phyloP scores from a whole-genome alignment of 2,329 filamentous ascomycete species.

The Didymella pomorum region DNA sequence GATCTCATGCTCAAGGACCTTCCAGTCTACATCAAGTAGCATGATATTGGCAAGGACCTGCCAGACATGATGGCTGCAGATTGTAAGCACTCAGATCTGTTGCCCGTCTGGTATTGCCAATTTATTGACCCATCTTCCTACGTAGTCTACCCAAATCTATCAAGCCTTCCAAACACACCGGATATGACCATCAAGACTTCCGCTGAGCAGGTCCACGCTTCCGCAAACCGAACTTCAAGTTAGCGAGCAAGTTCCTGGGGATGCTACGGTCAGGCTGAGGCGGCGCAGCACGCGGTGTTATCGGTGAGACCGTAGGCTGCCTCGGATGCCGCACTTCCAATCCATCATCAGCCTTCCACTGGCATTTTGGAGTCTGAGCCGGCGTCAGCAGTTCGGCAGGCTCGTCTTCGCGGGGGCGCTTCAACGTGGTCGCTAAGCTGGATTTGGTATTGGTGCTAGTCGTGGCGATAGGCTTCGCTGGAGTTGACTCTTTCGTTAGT shows the following conservation, averaged over 20 bases:
- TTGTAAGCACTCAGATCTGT: no score
- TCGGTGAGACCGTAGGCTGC: background rate
- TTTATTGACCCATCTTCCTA: no score
- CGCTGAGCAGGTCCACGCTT: background rate
- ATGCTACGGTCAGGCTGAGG: no score
- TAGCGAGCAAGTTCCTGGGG: background rate
- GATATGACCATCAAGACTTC: background rate
- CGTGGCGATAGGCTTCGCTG: background rate
- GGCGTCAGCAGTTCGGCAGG: background rate
- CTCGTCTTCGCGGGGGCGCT: background rate
- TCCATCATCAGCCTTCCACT: background rate
- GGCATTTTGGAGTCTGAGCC: background rate
- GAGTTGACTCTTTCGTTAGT: background rate
- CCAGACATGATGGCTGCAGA: no score
- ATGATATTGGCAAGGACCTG: no score
- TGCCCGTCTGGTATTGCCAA: no score
- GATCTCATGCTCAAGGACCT: no score
- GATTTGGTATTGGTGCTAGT: background rate
- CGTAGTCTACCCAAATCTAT: no score
- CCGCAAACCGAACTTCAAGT: background rate
- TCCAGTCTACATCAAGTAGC: no score
- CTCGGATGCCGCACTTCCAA: background rate
- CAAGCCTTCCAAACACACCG: no score
- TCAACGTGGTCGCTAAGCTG: background rate
- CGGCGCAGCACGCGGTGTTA: background rate